Base-by-base conservation (phyloP, 352 stramenopile genomes). In the Phytophthora uliginosa region DNA sequence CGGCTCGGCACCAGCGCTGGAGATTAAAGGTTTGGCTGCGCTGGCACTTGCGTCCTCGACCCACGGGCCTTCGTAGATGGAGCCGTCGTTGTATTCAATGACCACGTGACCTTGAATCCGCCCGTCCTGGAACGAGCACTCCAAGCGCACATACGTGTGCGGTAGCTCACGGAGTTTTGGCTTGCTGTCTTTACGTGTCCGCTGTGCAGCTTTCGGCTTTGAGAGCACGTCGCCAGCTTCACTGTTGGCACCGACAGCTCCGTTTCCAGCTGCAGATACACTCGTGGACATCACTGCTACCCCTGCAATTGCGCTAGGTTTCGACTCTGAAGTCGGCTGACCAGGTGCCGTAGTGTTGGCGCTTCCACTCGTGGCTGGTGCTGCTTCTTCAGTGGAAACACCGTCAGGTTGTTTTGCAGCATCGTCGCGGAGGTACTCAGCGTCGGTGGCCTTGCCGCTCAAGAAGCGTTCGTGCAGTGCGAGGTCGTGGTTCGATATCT, bases 21-120 rank as follows among this genome's bases (percentile, higher is more conserved):
- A 74, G 51, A 83, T 76, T 2, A 63, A 51, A 0, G 78, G 83
- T 22, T 91, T 89, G 28, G 78, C 68, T 45, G 77, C 92, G 18
- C 80, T 81, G 3, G 59, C 54, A 18, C 58, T 76, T 8, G 61
- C 64, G 36, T 94, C 83, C 59, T 95, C 85, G 3, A 94, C 83
- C 87, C 87, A 95, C 13, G 89, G 89, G 0, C 89, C 89, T 83
- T 95, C 89, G 59, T 95, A 95, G 4, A 84, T 69, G 6, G 89
- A 93, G 4, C 87, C 84, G 66, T 95, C 87, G 56, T 94, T 95
- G 64, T 79, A 95, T 67, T 95, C 89, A 56, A 95, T 83, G 10
- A 82, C 63, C 18, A 95, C 89, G 45, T 83, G 64, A 20, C 81
- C 86, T 45, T 82, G 78, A 45, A 95, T 92, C 28, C 74, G 68